phyloP scores from a whole-genome alignment of 1,284 basidiomycete species.

The Xerocomus minutiporus region DNA sequence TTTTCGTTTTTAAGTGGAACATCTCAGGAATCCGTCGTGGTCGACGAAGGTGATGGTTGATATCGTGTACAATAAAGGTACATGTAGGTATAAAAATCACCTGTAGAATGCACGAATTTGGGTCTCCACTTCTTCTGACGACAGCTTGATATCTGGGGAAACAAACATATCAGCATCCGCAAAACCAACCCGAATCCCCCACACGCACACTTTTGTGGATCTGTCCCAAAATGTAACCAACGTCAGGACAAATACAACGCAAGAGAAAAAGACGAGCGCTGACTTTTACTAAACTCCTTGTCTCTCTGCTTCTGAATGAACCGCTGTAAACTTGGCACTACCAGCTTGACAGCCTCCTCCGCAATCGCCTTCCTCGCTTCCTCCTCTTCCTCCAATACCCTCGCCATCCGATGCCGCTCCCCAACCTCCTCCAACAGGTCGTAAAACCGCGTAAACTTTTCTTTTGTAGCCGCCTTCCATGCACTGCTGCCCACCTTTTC shows the following conservation, averaged over 20 bases:
- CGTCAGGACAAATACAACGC: not conserved
- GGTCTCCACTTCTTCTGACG: conserved; percentile 67
- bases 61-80: too few species aligned
- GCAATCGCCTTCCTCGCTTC: conserved; percentile 52
- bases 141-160: conserved; percentile 68
- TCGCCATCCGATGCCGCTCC: conserved; percentile 64
- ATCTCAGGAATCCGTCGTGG: too few species aligned
- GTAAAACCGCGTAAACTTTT: conserved; percentile 75
- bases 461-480: conserved; percentile 61
- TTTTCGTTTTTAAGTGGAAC: too few species aligned
- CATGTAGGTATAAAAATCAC: not conserved
- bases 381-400: conserved; percentile 67
- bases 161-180: conserved; percentile 8
- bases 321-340: conserved; percentile 65
- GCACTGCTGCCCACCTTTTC: conserved; percentile 46
- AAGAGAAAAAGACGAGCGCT: not conserved
- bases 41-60: too few species aligned
- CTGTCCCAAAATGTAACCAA: conserved; percentile 33
- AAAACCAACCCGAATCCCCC: not conserved
- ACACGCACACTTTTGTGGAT: conserved; percentile 74
- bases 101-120: conserved; percentile 63
- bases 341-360: conserved; percentile 71
- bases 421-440: conserved; percentile 71
- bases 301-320: conserved; percentile 71
- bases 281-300: conserved; percentile 81